Percentiles rank a stretch among this genome's conserved stretches.
Evolutionary conservation across 345 rosid species (phyloP).

Genomic region (Eucalyptus erythrocorys): DNA sequence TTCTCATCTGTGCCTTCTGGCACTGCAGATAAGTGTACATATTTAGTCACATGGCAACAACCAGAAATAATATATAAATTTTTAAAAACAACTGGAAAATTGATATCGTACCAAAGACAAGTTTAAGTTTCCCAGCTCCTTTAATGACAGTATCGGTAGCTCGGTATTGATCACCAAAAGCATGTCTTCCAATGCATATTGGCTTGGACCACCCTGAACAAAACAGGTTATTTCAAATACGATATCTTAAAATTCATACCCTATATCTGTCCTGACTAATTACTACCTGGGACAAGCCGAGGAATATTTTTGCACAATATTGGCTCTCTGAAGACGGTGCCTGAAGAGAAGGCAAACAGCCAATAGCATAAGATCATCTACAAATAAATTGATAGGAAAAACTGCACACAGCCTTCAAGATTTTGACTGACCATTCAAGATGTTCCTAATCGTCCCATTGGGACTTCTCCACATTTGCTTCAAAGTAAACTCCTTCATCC

Average conservation of each 20-base stretch:
- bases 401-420: neutral
- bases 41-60: neutral
- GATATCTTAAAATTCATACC: neutral
- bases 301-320: slow-evolving; percentile 93
- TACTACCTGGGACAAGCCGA: slow-evolving; percentile 66
- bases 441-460: slow-evolving; percentile 93
- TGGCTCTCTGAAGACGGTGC: slow-evolving; percentile 98
- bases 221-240: neutral
- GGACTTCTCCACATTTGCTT: slow-evolving; percentile 99
- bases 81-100: neutral
- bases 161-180: slow-evolving; percentile 94
- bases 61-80: neutral
- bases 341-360: slow-evolving; percentile 24
- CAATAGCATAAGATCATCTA: neutral
- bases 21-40: slow-evolving; percentile 19
- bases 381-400: neutral
- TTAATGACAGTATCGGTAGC: slow-evolving; percentile 89
- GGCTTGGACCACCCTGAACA: slow-evolving; percentile 93
- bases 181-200: slow-evolving; percentile 98
- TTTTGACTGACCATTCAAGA: slow-evolving; percentile 62
- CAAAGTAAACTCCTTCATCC: slow-evolving; percentile 75
- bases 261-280: neutral
- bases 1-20: slow-evolving; percentile 74
- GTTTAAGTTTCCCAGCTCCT: slow-evolving; percentile 87
- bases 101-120: slow-evolving; percentile 58